Base-by-base conservation (phyloP, 2,329 filamentous ascomycete genomes). In the Dactylellina sp. region DNA sequence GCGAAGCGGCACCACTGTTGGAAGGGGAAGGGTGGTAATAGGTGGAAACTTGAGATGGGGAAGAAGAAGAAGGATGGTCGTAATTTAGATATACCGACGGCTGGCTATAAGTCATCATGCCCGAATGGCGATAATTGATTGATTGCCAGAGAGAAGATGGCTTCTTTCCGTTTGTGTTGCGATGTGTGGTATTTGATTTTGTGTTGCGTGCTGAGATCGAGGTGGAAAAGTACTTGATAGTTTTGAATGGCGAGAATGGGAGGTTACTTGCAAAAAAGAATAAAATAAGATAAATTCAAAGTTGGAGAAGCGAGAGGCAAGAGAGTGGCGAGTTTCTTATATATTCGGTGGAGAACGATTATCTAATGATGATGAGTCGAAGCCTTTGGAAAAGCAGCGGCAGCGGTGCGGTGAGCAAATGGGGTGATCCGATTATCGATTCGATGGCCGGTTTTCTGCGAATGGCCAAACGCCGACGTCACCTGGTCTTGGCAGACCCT, bases 31-130 rank as follows among this genome's bases (percentile, higher is more conserved):
- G 37, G 47, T 74, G 65, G 39, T 44, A 74, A 11, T n/a, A 9
- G 9, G 28, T 5, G 28, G 28, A 32, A 32, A n/a, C 42, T 32
- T 65, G 68, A 28, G 52, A 53, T 4, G 39, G 7, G 7, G 65
- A 53, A 20, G 35, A 42, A 14, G 59, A 16, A 7, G 46, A n/a
- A 37, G 56, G 42, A 46, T 37, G 55, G 60, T 65, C 68, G 60
- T 65, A 72, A n/a, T 55, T 72, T 14, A 24, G 35, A 22, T 72
- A 65, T n/a, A 42, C 42, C 35, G 59, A 59, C 37, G 59, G 68
- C 53, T 64, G 68, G 50, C 37, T 64, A 35, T 60, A 72, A 60
- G 68, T 72, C 68, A 72, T 74, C 61, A 74, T 59, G 46, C 59
- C 68, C 35, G 37, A 40, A 28, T 32, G 59, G 55, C 56, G 49